phyloP scores from a whole-genome alignment of 148 eudicot genomes.

The Cornus controversa region DNA sequence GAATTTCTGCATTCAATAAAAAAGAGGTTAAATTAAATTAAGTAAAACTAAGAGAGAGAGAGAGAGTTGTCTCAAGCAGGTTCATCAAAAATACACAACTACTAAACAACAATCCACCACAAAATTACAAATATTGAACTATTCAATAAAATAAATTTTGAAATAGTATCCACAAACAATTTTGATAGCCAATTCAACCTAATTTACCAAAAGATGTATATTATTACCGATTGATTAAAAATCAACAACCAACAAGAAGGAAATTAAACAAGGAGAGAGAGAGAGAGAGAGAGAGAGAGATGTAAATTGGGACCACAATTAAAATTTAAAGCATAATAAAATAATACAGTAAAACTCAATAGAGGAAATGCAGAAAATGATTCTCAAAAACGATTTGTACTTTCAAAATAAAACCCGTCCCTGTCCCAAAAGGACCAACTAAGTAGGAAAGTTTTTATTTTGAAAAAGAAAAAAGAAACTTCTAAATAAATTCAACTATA shows the following conservation, averaged over 20 bases:
- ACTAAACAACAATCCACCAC: background rate
- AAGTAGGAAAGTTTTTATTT: too few species aligned
- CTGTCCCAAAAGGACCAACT: too few species aligned
- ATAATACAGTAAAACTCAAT: background rate
- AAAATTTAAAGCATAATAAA: background rate
- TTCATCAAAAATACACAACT: too few species aligned
- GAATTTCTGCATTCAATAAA: constrained; percentile 53
- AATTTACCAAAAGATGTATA: background rate
- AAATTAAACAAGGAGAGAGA: background rate
- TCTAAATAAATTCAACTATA: too few species aligned
- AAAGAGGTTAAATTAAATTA: background rate
- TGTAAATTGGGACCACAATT: too few species aligned
- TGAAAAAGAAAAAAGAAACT: background rate
- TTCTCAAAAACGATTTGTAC: too few species aligned
- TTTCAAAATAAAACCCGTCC: background rate
- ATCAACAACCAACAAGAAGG: background rate
- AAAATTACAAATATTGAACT: background rate
- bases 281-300: too few species aligned
- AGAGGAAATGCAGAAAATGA: background rate
- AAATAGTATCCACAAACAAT: too few species aligned
- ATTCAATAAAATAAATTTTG: too few species aligned
- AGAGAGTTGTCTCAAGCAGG: too few species aligned
- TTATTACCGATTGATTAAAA: background rate
- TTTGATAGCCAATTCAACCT: too few species aligned
- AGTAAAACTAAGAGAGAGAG: background rate